phyloP scores from a whole-genome alignment of 108 stramenopile genomes.

The Cyclotella sp. region DNA sequence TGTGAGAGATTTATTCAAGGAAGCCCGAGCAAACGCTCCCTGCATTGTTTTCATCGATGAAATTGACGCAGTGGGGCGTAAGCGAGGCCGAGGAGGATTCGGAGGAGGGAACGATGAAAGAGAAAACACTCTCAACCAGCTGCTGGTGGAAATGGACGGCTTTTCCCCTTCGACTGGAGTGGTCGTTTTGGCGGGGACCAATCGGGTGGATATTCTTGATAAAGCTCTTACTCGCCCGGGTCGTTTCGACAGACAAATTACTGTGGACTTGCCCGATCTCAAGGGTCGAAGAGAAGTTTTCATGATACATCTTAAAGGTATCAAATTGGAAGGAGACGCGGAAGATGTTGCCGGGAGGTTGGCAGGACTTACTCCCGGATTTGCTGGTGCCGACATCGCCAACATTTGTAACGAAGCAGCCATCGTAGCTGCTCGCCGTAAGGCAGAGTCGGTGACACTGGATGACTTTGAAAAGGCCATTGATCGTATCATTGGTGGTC shows the following conservation, averaged over 20 bases:
- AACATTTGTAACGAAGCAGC: slow-evolving; percentile 99
- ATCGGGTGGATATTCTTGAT: slow-evolving; percentile 93
- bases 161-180: slow-evolving; percentile 89
- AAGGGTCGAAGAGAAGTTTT: slow-evolving; percentile 94
- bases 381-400: slow-evolving; percentile 96
- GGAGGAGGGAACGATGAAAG: slow-evolving; percentile 95
- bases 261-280: slow-evolving; percentile 93
- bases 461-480: slow-evolving; percentile 94
- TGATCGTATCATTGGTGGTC: slow-evolving; percentile 96
- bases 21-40: slow-evolving; percentile 91
- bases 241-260: slow-evolving; percentile 95
- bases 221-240: slow-evolving; percentile 91
- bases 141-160: slow-evolving; percentile 99
- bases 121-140: slow-evolving; percentile 98
- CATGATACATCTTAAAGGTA: slow-evolving; percentile 87
- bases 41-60: slow-evolving; percentile 99
- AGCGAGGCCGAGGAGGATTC: slow-evolving; percentile 90
- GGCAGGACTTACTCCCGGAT: slow-evolving; percentile 94
- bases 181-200: slow-evolving; percentile 96
- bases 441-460: slow-evolving; percentile 83
- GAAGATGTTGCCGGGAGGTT: slow-evolving; percentile 84
- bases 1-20: slow-evolving; percentile 97
- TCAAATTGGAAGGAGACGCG: slow-evolving; percentile 73
- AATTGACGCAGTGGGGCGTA: slow-evolving; percentile 98
- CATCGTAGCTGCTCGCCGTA: slow-evolving; percentile 94